Base-by-base conservation (phyloP, 1,139 yeast genomes). In the Yamadazyma diospyri region DNA sequence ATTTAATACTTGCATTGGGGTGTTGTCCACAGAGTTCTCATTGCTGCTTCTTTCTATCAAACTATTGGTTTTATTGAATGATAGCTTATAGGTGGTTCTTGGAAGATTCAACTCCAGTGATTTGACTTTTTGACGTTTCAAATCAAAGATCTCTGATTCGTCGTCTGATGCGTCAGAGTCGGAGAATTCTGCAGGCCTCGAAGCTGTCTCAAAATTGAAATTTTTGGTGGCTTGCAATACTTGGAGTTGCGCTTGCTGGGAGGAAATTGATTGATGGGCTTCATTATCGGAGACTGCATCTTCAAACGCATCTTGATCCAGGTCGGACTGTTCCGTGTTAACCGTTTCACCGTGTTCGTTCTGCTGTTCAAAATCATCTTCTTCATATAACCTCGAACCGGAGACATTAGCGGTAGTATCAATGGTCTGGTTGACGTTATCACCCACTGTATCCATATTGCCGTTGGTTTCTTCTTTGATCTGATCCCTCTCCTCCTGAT, bases 131-230 rank as follows among this genome's bases (percentile, higher is more conserved):
- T 32, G 26, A 4, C 34, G 10, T 14, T 32, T 22, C 15, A 32
- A 26, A 16, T 32, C 16, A n/a, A 21, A 21, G 20, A 27, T 22
- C 17, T 27, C 31, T 15, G 27, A 27, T 15, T 23, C 27, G 14
- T 22, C 31, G 10, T 20, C 28, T 4, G 23, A 19, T 6, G 16
- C 24, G n/a, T 14, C 23, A n/a, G 19, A 16, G 12, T 23, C 32
- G 12, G 32, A 29, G 14, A 29, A 29, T 5, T 16, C 11, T 16
- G 21, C 13, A n/a, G 15, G 12, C 14, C 20, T 27, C 15, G 25
- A 23, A 11, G 24, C 5, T 7, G 20, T 7, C 9, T 18, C 20
- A 9, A 9, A 18, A 13, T n/a, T 19, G 6, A 17, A 16, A 7
- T 6, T 17, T 23, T 4, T 11, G 6, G 3, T 22, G 6, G 15